Evolutionary conservation across 2,329 filamentous ascomycete species (phyloP).

Genomic region (Knufia fluminis): DNA sequence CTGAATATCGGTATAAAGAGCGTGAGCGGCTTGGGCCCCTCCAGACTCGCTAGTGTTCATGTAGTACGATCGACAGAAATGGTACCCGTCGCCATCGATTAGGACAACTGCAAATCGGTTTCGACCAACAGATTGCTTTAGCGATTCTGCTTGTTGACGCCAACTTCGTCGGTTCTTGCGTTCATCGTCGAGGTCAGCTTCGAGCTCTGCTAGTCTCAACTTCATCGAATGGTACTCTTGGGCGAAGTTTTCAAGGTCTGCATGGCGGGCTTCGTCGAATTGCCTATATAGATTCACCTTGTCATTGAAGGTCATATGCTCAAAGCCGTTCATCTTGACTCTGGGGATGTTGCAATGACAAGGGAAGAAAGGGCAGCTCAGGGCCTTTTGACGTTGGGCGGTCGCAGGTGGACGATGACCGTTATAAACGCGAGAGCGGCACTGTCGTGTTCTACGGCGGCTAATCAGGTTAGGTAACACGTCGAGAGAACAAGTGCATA

Average conservation of each 20-base stretch:
- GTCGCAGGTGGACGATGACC: neutral
- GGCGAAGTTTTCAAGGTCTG: constrained; percentile 14
- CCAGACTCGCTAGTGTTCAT: constrained; percentile 38
- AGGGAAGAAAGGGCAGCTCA: neutral
- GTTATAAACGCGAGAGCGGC: too few species aligned
- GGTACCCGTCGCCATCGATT: constrained; percentile 54
- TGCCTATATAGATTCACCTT: constrained; percentile 10
- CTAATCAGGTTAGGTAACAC: too few species aligned
- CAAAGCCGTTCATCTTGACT: neutral
- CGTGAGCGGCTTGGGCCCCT: constrained; percentile 37
- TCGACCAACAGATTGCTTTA: constrained; percentile 24
- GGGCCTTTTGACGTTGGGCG: neutral
- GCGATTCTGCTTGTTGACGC: constrained; percentile 15
- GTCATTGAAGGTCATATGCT: neutral
- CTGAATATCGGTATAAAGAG: constrained; percentile 16
- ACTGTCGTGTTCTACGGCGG: too few species aligned
- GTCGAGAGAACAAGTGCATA: too few species aligned
- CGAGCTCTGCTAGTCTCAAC: constrained; percentile 8
- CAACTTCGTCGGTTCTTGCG: constrained; percentile 12
- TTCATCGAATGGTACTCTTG: constrained; percentile 11
- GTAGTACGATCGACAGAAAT: constrained; percentile 44
- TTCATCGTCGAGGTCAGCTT: constrained; percentile 28
- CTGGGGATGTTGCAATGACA: neutral
- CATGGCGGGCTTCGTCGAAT: constrained; percentile 16
- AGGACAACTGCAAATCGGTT: constrained; percentile 54